Base-by-base conservation (phyloP, 306 rosid genomes). In the Citrullus mucosospermus region DNA sequence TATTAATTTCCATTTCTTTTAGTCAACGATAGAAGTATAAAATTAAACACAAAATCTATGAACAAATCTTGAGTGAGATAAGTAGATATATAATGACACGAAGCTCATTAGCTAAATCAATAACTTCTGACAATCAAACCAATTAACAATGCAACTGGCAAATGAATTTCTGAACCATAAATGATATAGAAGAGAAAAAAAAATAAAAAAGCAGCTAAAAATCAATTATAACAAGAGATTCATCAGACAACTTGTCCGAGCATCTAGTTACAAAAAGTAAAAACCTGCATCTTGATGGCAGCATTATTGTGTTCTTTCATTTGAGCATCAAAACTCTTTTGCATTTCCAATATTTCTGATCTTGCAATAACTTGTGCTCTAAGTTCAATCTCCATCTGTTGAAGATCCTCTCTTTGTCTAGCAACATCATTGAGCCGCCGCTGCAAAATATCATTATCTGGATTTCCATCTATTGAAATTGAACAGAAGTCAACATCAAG, bases 401-500 rank as follows among this genome's bases (percentile, higher is more conserved):
- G 90, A 41, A 96, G 76, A 60, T 91, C 96, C 77, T 85, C 93
- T 81, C 98, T 93, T 83, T 90, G 98, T 78, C 99, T 91, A 32
- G 87, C 80, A 78, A 89, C 82, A 58, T 66, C 83, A 73, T 87
- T 92, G 75, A 92, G 82, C 81, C 87, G 89, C 78, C 84, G 97
- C 86, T 86, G 91, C 88, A 91, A 87, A 76, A 88, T 86, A 66
- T 90, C 96, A 77, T 81, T 80, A 80, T 90, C 93, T 59, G 84
- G 78, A 76, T 88, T 79, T 57, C 93, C 98, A 84, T 91, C 96
- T 32, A 92, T 87, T 43, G 97, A 83, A 51, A 91, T 88, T 22
- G 99, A 96, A 88, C 93, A 89, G 84, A 86, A 93, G 78, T 88
- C 93, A 78, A 92, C 89, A 89, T 92, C 94, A 78, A 90, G 88